Conservation (phyloP, 345 rosid genomes). For the Pugionium cornutum region DNA sequence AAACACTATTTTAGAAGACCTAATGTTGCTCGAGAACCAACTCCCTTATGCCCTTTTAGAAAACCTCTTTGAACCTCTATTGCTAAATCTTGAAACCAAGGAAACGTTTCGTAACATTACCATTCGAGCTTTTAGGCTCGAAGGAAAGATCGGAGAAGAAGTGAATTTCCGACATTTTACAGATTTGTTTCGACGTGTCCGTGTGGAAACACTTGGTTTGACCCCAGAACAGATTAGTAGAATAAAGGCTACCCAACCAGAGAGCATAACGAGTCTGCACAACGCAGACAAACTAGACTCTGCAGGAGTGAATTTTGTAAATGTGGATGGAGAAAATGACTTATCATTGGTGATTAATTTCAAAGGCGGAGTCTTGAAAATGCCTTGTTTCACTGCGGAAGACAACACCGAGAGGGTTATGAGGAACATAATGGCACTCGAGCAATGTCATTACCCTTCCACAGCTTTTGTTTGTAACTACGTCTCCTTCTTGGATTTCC, state of each 20-base stretch:
- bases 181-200: conserved; percentile 29
- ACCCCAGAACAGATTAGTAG: neutral
- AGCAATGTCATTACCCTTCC: conserved; percentile 26
- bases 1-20: conserved; percentile 22
- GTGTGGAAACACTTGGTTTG: conserved; percentile 30
- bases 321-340: neutral
- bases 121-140: conserved; percentile 5
- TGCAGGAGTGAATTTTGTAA: conserved; percentile 27
- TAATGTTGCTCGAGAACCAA: conserved; percentile 37
- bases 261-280: conserved; percentile 1
- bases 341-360: conserved; percentile 27
- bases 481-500: conserved; percentile 33
- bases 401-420: conserved; percentile 21
- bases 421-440: conserved; percentile 41
- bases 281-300: conserved; percentile 34
- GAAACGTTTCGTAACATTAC: conserved; percentile 7
- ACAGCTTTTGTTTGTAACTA: conserved; percentile 26
- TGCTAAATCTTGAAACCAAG: neutral
- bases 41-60: conserved; percentile 30
- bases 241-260: neutral
- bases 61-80: neutral
- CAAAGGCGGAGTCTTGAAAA: conserved; percentile 6
- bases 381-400: conserved; percentile 22
- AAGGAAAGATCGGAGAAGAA: neutral
- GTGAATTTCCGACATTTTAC: conserved; percentile 31